Evolutionary conservation across 2,329 filamentous ascomycete genomes (phyloP).

Genomic region (Sporothrix variecibatus): DNA sequence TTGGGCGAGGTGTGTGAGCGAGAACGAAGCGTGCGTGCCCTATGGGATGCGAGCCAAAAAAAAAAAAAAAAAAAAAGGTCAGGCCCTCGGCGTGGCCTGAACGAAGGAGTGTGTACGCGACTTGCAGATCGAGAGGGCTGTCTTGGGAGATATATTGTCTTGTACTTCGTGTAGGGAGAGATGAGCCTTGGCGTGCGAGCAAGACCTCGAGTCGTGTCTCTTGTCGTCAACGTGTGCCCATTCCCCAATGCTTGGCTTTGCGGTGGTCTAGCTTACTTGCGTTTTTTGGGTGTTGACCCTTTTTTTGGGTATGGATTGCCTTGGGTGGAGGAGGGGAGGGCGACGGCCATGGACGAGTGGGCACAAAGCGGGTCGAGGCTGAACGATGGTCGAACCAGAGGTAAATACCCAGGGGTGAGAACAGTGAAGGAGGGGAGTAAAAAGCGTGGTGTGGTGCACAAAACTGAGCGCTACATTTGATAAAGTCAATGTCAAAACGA

Average conservation of each 20-base stretch:
- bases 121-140: neutral
- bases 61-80: neutral
- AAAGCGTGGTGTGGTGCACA: neutral
- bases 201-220: constrained; percentile 13
- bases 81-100: neutral
- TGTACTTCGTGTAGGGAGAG: neutral
- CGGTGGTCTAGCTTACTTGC: constrained; percentile 7
- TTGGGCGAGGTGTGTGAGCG: neutral
- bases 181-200: neutral
- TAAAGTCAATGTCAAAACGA: neutral
- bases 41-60: neutral
- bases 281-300: constrained; percentile 17
- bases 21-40: neutral
- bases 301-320: constrained; percentile 23
- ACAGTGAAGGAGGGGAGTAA: neutral
- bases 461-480: neutral
- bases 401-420: constrained; percentile 6
- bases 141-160: neutral
- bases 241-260: constrained; percentile 19
- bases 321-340: constrained; percentile 16
- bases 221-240: constrained; percentile 4
- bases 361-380: constrained; percentile 29
- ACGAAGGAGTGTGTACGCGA: neutral
- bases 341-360: constrained; percentile 8
- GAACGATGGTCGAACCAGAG: constrained; percentile 21